phyloP scores from a whole-genome alignment of 495 filamentous ascomycete genomes.

The Neurospora tetrasperma region DNA sequence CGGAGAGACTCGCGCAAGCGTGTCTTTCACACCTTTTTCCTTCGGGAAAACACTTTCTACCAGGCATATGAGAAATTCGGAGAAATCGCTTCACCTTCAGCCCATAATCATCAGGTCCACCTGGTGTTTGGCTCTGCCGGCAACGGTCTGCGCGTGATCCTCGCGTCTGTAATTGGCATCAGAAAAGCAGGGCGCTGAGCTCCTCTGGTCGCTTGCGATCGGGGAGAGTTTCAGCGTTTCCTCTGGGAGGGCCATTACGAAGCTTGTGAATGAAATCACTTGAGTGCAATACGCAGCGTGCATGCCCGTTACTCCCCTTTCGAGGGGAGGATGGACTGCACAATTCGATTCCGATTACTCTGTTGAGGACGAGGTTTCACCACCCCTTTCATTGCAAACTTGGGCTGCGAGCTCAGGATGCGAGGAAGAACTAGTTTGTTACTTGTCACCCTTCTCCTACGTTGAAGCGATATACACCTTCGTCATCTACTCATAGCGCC shows the following conservation, averaged over 20 bases:
- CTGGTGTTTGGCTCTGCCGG: slow-evolving; percentile 53
- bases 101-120: slow-evolving; percentile 45
- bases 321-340: slow-evolving; percentile 38
- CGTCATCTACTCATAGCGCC: background rate
- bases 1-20: slow-evolving; percentile 44
- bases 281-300: slow-evolving; percentile 99
- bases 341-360: slow-evolving; percentile 99
- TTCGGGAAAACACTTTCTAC: slow-evolving; percentile 1
- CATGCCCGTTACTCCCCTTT: slow-evolving; percentile 24
- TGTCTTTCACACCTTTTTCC: slow-evolving; percentile 18
- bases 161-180: slow-evolving; percentile 94
- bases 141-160: slow-evolving; percentile 81
- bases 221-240: slow-evolving; percentile 32
- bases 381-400: slow-evolving; percentile 3
- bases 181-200: slow-evolving; percentile 76
- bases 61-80: slow-evolving; percentile 99
- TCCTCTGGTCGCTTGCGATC: slow-evolving; percentile 28
- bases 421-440: background rate
- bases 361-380: slow-evolving; percentile 73
- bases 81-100: slow-evolving; percentile 52
- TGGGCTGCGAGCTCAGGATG: background rate
- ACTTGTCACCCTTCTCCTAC: background rate
- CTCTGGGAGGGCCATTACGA: slow-evolving; percentile 87
- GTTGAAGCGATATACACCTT: background rate
- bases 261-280: slow-evolving; percentile 80